Evolutionary conservation across 176 grass and related monocot species (phyloP), one percentile per base, ranked within the genome.

Genomic region (Pontederia paniculata): DNA sequence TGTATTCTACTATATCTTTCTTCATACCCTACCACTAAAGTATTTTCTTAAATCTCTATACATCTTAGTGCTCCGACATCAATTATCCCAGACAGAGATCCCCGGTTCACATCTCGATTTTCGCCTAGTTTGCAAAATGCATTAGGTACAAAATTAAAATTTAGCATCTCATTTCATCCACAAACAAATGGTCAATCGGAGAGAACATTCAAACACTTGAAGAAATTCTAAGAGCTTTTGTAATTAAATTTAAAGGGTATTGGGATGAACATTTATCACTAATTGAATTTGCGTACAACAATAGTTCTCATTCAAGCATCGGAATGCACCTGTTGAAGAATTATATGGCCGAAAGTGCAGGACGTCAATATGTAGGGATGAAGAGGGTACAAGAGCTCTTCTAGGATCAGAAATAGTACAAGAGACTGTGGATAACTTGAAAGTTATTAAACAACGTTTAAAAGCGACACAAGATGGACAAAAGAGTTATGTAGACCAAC

Each of bases 401-500:
- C 8, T 55, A 1, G 52, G 10, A 1, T 15, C n/a, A 19, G 13
- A 55, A 9, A 19, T 18, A 55, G 52, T 55, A 17, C 10, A 19
- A 55, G 52, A 55, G n/a, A 55, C 7, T 17, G 0, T 9, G 1
- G 52, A 55, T 19, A 18, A 14, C 9, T 55, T 55, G 9, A 18
- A 55, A 19, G 9, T 16, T 37, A 6, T 37, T 6, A 37, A 37
- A 37, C 28, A 37, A 37, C 3, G 0, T 2, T 37, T 37, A 37
- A 37, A 55, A 18, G 9, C 18, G 15, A 9, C 8, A 55, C 9
- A 9, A 20, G 16, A 9, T 55, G 18, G 13, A 20, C 52, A 17
- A 55, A 55, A 55, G 52, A 55, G 52, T 55, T 55, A 55, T 55
- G 52, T 15, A 55, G n/a, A 20, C 9, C 52, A 74, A 21, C 12